These are phyloP conservation scores for Fusarium abutilonis DNA, from an alignment of 2,329 filamentous ascomycete genomes.

Conservation along the genomic window DNA sequence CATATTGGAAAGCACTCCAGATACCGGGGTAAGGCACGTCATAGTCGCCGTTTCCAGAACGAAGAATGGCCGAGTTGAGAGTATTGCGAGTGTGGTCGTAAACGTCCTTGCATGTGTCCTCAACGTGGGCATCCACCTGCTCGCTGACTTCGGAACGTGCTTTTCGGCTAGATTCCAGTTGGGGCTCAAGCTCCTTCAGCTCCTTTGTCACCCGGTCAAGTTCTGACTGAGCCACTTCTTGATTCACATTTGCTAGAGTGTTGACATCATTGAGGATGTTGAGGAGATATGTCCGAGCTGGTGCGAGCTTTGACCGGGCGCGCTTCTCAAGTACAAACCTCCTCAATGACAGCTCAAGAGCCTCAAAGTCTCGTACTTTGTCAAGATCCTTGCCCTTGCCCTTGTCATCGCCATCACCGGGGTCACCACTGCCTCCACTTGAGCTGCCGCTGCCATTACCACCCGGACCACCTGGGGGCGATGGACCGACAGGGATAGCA, in stretches of 20 bases:
- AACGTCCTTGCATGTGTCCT: constrained; percentile 84
- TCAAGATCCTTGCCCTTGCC: constrained; percentile 89
- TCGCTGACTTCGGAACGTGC: constrained; percentile 83
- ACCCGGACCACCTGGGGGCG: constrained; percentile 64
- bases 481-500: constrained; percentile 79
- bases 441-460: constrained; percentile 63
- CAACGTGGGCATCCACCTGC: constrained; percentile 81
- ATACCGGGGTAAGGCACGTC: constrained; percentile 89
- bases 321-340: constrained; percentile 96
- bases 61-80: constrained; percentile 77
- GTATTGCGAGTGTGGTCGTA: constrained; percentile 84
- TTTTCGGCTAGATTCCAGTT: constrained; percentile 84
- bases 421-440: constrained; percentile 66
- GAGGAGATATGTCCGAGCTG: constrained; percentile 92
- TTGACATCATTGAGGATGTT: constrained; percentile 92
- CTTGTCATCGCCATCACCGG: constrained; percentile 67
- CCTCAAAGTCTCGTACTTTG: constrained; percentile 88
- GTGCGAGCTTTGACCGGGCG: constrained; percentile 92
- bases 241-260: constrained; percentile 84
- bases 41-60: constrained; percentile 79
- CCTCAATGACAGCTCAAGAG: constrained; percentile 85
- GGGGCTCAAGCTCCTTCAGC: constrained; percentile 82
- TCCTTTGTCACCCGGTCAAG: constrained; percentile 84
- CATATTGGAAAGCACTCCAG: constrained; percentile 87
- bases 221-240: constrained; percentile 85